These are phyloP conservation scores for Globisporangium carolinianum DNA, from an alignment of 352 stramenopile species.

Conservation along the genomic window DNA sequence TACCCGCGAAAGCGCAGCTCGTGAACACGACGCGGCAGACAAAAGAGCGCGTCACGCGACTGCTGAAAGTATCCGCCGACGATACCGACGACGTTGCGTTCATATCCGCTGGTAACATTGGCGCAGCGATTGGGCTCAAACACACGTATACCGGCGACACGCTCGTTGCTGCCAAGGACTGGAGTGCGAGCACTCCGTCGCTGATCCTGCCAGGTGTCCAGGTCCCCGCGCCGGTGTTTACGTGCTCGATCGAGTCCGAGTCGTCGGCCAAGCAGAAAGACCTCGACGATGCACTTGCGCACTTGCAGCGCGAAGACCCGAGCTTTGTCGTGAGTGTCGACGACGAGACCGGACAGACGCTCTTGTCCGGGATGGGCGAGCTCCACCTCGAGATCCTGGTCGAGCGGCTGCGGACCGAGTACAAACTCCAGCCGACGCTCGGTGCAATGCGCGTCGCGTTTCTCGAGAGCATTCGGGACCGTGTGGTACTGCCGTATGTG, in stretches of 20 bases:
- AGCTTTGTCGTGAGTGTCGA: conserved; percentile 95
- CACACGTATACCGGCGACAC: conserved; percentile 91
- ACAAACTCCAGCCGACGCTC: conserved; percentile 79
- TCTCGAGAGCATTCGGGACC: conserved; percentile 72
- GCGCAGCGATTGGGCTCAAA: conserved; percentile 90
- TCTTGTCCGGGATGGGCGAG: conserved; percentile 95
- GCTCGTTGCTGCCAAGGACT: conserved; percentile 76
- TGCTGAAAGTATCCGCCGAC: conserved; percentile 89
- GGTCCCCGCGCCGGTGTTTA: conserved; percentile 85
- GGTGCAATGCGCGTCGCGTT: conserved; percentile 89
- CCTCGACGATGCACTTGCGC: conserved; percentile 76
- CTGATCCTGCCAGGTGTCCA: conserved; percentile 56
- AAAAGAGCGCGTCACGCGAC: conserved; percentile 57
- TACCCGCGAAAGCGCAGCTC: conserved; percentile 77
- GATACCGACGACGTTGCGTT: conserved; percentile 83
- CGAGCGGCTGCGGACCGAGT: conserved; percentile 87
- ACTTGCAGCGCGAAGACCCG: conserved; percentile 90
- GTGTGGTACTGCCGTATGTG: conserved; percentile 29
- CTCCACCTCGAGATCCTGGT: conserved; percentile 93
- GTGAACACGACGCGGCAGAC: conserved; percentile 59
- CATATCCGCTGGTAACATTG: conserved; percentile 88
- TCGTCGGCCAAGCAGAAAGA: conserved; percentile 80
- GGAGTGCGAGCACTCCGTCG: conserved; percentile 14
- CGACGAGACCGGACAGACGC: conserved; percentile 95
- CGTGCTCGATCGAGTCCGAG: conserved; percentile 87